Evolutionary conservation across 1,284 basidiomycete genomes (phyloP).

Genomic region (Ustilago trichophora): DNA sequence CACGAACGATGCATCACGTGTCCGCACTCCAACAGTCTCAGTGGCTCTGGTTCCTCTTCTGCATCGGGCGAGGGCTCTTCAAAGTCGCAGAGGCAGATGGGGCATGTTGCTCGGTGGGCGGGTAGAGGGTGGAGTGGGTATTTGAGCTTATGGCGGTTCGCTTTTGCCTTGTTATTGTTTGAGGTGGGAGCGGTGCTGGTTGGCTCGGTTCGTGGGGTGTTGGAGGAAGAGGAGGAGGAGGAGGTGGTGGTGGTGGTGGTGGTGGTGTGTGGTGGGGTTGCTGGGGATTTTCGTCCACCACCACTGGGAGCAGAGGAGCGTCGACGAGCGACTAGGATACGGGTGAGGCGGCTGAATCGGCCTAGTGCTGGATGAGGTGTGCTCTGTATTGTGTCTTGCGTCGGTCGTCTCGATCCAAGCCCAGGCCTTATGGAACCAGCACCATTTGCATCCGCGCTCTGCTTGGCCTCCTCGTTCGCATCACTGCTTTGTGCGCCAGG

Average conservation of each 20-base stretch:
- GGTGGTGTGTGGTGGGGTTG: not conserved
- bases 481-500: too few relatives aligned
- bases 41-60: conserved; percentile 47
- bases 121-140: conserved; percentile 55
- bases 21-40: conserved; percentile 51
- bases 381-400: conserved; percentile 12
- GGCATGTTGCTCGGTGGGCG: conserved; percentile 55
- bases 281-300: not conserved
- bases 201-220: too few relatives aligned
- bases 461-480: not conserved
- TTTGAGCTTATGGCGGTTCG: conserved; percentile 13
- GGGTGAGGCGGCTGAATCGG: conserved; percentile 14
- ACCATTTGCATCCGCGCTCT: not conserved
- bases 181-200: too few relatives aligned
- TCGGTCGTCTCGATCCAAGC: conserved; percentile 14
- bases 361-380: conserved; percentile 4
- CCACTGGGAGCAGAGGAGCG: not conserved
- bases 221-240: too few relatives aligned
- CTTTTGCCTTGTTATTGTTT: not conserved
- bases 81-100: conserved; percentile 61
- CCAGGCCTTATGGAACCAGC: not conserved
- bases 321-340: conserved; percentile 17
- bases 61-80: conserved; percentile 25
- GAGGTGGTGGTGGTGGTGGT: not conserved
- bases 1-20: conserved; percentile 56